A percentile compares a stretch with the other conserved stretches of the same genome.
Conservation (phyloP, 208 protist species). For the Crithidia sp. region DNA sequence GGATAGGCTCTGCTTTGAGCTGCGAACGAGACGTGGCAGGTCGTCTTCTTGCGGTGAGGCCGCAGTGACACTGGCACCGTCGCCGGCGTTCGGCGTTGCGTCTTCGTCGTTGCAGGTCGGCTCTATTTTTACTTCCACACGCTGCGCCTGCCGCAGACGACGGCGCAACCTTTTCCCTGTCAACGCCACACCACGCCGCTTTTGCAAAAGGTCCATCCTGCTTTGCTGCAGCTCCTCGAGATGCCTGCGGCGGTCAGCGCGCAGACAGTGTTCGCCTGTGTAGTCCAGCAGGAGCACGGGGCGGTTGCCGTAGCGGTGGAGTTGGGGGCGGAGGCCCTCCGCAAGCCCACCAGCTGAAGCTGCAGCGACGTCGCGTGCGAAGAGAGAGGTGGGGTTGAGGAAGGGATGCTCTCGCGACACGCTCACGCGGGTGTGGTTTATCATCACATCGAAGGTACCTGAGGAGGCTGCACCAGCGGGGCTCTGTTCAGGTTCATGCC, state of each 20-base stretch:
- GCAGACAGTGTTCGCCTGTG: constrained; percentile 21
- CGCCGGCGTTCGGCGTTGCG: too few relatives aligned
- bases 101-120: too few relatives aligned
- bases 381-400: constrained; percentile 13
- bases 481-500: not conserved
- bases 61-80: too few relatives aligned
- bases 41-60: too few relatives aligned
- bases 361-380: not conserved
- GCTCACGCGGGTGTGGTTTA: constrained; percentile 24
- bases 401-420: constrained; percentile 16
- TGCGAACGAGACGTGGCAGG: too few relatives aligned
- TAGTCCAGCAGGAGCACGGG: constrained; percentile 42
- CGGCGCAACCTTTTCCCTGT: not conserved
- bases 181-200: too few relatives aligned
- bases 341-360: not conserved
- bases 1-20: too few relatives aligned
- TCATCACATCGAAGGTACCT: constrained; percentile 15
- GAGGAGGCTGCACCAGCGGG: not conserved
- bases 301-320: constrained; percentile 19
- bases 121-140: too few relatives aligned
- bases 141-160: not conserved
- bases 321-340: not conserved
- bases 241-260: constrained; percentile 1
- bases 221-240: too few relatives aligned
- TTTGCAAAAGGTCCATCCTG: too few relatives aligned